A percentile compares a stretch with the other conserved stretches of the same genome.
These are phyloP conservation scores for Russula sp. DNA, from an alignment of 768 basidiomycete genomes.

Conservation along the genomic window DNA sequence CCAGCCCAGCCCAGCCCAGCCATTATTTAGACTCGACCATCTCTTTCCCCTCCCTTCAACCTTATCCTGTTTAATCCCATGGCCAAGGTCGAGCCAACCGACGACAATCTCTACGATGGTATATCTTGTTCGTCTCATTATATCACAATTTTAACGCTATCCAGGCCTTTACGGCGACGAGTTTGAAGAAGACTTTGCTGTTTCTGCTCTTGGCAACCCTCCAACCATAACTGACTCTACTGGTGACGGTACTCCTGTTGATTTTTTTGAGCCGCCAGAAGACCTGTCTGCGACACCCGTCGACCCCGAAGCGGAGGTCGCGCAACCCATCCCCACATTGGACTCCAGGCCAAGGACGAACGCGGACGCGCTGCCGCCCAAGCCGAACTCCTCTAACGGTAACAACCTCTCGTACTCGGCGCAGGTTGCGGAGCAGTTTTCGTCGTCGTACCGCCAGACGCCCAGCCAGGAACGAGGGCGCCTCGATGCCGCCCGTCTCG, in stretches of 20 bases:
- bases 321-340: conserved; percentile 7
- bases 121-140: neutral
- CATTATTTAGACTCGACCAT: neutral
- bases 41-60: neutral
- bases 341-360: conserved; percentile 3
- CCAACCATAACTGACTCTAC: neutral
- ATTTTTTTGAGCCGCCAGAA: conserved; percentile 14
- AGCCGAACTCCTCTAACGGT: neutral
- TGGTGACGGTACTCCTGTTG: neutral
- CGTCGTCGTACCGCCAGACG: conserved; percentile 55
- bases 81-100: conserved; percentile 20
- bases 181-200: conserved; percentile 24
- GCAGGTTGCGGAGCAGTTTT: conserved; percentile 61
- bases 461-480: conserved; percentile 58
- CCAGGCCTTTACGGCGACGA: conserved; percentile 26
- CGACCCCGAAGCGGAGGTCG: neutral
- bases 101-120: conserved; percentile 25
- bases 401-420: conserved; percentile 48
- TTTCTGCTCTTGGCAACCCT: conserved; percentile 12
- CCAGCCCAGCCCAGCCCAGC: neutral
- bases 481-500: conserved; percentile 17
- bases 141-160: neutral
- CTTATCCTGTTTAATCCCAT: neutral
- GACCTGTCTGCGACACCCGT: neutral
- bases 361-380: conserved; percentile 15